Base-by-base conservation (phyloP, 306 rosid species). In the Herpetospermum pedunculosum region DNA sequence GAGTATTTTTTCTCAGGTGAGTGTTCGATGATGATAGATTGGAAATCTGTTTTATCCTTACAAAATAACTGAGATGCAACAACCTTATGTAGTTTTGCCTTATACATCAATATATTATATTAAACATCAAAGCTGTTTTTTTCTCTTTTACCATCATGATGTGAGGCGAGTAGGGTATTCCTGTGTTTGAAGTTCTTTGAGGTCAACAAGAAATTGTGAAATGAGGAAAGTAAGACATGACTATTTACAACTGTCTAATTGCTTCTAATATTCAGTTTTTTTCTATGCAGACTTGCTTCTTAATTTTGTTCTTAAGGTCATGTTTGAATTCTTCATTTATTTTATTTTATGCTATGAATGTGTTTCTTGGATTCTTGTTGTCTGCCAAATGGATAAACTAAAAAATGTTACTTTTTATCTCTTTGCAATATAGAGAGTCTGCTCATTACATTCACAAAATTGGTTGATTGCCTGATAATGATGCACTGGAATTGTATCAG, bases 401-500 rank as follows among this genome's bases (percentile, higher is more conserved):
- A 10, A 59, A n/a, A 30, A 5, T 41, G 1, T 59, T 30, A 15
- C 7, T n/a, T 63, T 64, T 38, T 0, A 18, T 65, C 72, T 38
- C 32, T 40, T 40, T 65, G 11, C 32, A 4, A 11, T 65, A 65
- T 40, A 5, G 48, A 44, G 58, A 44, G 9, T 44, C 9, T 47
- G 74, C 46, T 49, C 37, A 19, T 15, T 50, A 30, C 32, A 38
- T 69, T 69, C 55, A 43, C 14, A 28, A 28, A 69, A 8, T 15
- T 68, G 46, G n/a, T 26, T 26, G 35, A 44, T 35, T 37, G 3
- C 25, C 71, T 77, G 75, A 68, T 74, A 15, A 72, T 74, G 77
- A 58, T 37, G 62, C 40, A 81, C 73, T 67, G 55, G 74, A 41
- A 15, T 70, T 73, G 13, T 34, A 84, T 86, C 97, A 91, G 96